Evolutionary conservation across 2,329 filamentous ascomycete species (phyloP), one percentile per base, ranked within the genome.

Genomic region (Thermomyces lanuginosus): DNA sequence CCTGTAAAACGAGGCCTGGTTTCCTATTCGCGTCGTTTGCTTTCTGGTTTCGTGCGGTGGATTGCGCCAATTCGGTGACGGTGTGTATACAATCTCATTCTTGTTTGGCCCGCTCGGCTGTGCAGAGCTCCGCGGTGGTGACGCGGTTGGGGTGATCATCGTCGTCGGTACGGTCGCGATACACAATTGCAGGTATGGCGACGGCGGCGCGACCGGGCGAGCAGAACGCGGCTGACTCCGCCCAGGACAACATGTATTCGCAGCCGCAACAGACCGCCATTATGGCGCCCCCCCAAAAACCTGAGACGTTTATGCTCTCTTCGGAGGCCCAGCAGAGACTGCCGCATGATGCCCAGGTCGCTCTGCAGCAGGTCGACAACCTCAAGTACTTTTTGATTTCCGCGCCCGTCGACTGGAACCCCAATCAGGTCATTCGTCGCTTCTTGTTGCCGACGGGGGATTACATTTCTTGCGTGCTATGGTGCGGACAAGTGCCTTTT

Each of bases 301-400:
- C 89, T 42, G 89, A 98, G 66, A 95, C 89, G 21, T 98, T 98
- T 53, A 86, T 98, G 76, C 69, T 98, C 54, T 92, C 86, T 53
- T 84, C 78, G 47, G 86, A 95, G 61, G 86, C 89, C 35, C 86
- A 95, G 61, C 83, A 93, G 61, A 86, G 81, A 44, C 69, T 98
- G 40, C 89, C 89, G 30, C 82, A 91, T 42, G 89, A 95, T 64
- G 84, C 84, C 44, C 82, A 95, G 63, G 83, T 95, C 50, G 89
- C 89, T 35, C 67, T 98, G 41, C 86, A 95, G 58, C 89, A 98
- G 60, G 89, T 98, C 42, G 89, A 98, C 58, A 95, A 95, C 58
- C 63, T 98, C 48, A 98, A 98, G 71, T 98, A 95, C 61, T 98
- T 98, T 58, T 78, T 98, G 58, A 92, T 98, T 44, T 98, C 89